These are phyloP conservation scores for Cladosporium sp. DNA, from an alignment of 2,329 filamentous ascomycete genomes.

Conservation along the genomic window DNA sequence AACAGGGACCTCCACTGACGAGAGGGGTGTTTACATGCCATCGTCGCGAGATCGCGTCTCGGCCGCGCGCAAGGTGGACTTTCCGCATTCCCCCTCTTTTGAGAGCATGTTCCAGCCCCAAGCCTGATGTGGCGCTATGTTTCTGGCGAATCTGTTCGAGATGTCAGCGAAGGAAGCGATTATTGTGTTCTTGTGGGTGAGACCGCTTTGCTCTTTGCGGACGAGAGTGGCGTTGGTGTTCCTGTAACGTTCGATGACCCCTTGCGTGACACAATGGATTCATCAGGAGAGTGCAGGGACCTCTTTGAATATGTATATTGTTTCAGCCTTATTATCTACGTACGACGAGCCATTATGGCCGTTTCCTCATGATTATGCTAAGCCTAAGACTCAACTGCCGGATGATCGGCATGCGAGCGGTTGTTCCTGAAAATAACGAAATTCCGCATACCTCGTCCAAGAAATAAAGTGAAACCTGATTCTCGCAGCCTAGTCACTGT, in stretches of 20 bases:
- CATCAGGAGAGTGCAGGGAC: not conserved
- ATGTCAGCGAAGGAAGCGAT: too few relatives aligned
- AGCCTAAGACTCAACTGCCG: too few relatives aligned
- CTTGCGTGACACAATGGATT: constrained; percentile 2
- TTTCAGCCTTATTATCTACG: not conserved
- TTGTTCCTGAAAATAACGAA: not conserved
- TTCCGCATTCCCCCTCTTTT: not conserved
- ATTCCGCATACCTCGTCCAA: not conserved
- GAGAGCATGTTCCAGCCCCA: not conserved
- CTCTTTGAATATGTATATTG: not conserved
- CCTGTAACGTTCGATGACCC: not conserved
- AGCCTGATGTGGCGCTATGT: not conserved
- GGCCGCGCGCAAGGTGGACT: constrained; percentile 5
- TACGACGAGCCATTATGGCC: not conserved
- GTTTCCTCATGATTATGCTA: too few relatives aligned
- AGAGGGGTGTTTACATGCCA: constrained; percentile 14
- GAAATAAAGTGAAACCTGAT: not conserved
- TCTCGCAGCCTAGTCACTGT: not conserved
- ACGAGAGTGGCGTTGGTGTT: not conserved
- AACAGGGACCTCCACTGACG: not conserved
- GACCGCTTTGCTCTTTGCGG: not conserved
- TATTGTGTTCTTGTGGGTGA: not conserved
- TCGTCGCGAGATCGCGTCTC: constrained; percentile 3
- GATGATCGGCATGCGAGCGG: too few relatives aligned
- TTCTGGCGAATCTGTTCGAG: too few relatives aligned